Base-by-base conservation (phyloP, 2,329 filamentous ascomycete genomes). In the Fusarium illudens region DNA sequence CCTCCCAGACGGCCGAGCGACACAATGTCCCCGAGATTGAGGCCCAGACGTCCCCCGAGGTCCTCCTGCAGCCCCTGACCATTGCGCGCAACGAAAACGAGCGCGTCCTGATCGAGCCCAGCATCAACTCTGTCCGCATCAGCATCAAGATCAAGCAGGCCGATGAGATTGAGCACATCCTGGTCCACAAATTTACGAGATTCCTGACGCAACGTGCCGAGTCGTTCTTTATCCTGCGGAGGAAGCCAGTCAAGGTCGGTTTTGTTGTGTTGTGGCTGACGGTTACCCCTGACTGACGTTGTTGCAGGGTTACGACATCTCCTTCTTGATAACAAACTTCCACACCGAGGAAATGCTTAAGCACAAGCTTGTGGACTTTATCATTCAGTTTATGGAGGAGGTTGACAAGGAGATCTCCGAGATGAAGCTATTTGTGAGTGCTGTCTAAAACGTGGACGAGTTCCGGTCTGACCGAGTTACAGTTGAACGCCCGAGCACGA, bases 331-430 rank as follows among this genome's bases (percentile, higher is more conserved):
- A 77, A 99, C 96, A 48, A 99, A 99, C 82, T 96, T 96, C 84
- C 96, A 99, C 76, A 98, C 96, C 5, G 96, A 98, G 80, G 92
- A 96, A 79, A 97, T 99, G 94, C 81, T 98, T 78, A 98, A 98
- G 85, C 95, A 99, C 79, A 98, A 99, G 84, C 86, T 99, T 73
- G 96, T 99, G 32, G 96, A 99, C 79, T 99, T 99, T 76, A 97
- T 99, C 73, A 97, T 99, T 71, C 91, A 98, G 77, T 99, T 99
- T 77, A 98, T 99, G 95, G 95, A 99, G 81, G 96, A 99, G 79
- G 96, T 99, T 5, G 96, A 99, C 81, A 99, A 99, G 86, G 96
- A 99, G 81, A 99, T 99, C 64, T 98, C 96, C 4, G 96, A 99
- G 83, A 98, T 99, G 96, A 99, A 99, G 87, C 91, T 99, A 75